Percentiles rank a stretch among this genome's conserved stretches.
Conservation (phyloP, 2,329 filamentous ascomycete species). For the Rhytidhysteron rufulum region DNA sequence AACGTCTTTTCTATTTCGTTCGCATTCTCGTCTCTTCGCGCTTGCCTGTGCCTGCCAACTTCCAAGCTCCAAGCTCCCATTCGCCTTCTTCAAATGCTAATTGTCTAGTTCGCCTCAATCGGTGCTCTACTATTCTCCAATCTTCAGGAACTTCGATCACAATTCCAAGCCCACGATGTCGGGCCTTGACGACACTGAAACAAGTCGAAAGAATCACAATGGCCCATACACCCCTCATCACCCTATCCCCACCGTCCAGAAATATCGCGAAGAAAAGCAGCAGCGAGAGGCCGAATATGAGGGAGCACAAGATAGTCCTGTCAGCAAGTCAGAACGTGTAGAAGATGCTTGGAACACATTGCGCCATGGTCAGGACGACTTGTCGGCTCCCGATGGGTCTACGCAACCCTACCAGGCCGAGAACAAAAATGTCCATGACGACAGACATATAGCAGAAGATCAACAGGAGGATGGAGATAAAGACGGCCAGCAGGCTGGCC, state of each 20-base stretch:
- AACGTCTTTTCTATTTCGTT: background rate
- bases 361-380: constrained; percentile 25
- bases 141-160: too few relatives aligned
- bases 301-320: constrained; percentile 9
- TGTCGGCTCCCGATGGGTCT: constrained; percentile 15
- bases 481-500: background rate
- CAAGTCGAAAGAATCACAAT: constrained; percentile 32
- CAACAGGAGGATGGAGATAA: constrained; percentile 26
- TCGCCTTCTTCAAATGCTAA: too few relatives aligned
- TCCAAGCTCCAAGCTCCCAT: too few relatives aligned
- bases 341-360: constrained; percentile 33
- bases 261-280: constrained; percentile 46
- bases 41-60: too few relatives aligned
- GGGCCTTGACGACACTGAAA: constrained; percentile 41
- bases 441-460: constrained; percentile 26
- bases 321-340: constrained; percentile 19
- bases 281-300: constrained; percentile 34
- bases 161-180: constrained; percentile 24
- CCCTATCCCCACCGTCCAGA: constrained; percentile 45
- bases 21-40: background rate
- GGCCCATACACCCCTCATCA: constrained; percentile 42
- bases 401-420: constrained; percentile 30
- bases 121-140: too few relatives aligned
- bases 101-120: too few relatives aligned
- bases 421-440: constrained; percentile 33